Evolutionary conservation across 2,329 filamentous ascomycete species (phyloP), one percentile per base, ranked within the genome.

Genomic region (Pezizomycotina sp.): DNA sequence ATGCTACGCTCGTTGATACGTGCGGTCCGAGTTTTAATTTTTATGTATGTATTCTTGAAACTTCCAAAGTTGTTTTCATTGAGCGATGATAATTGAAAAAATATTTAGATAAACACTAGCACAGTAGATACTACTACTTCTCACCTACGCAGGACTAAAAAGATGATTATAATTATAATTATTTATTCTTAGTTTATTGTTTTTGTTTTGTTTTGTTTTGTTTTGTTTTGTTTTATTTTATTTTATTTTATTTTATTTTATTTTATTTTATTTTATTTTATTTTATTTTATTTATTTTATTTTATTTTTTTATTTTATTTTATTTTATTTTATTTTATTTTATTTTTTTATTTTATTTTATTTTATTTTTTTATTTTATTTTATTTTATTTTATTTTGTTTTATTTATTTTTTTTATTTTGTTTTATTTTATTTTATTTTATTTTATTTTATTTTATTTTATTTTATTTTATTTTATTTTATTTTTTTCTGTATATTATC

Each of bases 191-290:
- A 16, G 10, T 27, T 12, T 35, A 15, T 10, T 5, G 23, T 36
- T 30, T 36, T 30, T 23, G 3, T 4, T 8, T 25, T 24, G 8
- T 24, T 24, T n/a, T 24, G 8, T n/a, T 20, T 24, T 3, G 13
- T 21, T 33, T 21, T 25, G 6, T 33, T 26, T 33, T n/a, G 22
- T n/a, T 8, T 24, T 18, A 27, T 34, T 30, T 14, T 22, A 27
- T 40, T 29, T 28, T 15, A 29, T 21, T 46, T 44, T 38, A 42
- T 40, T 33, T 34, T 45, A 34, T 36, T 38, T 37, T 45, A 27
- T 27, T 31, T 39, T 41, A 30, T 27, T 46, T 43, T 47, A 34
- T 33, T 25, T 47, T 30, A 18, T 36, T 27, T n/a, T 35, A 13
- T 44, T 23, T 46, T 20, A 31, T 26, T 24, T 38, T 41, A 24